A percentile compares a stretch with the other conserved stretches of the same genome.
phyloP scores from a whole-genome alignment of 208 protist species.

The Giardia duodenalis region DNA sequence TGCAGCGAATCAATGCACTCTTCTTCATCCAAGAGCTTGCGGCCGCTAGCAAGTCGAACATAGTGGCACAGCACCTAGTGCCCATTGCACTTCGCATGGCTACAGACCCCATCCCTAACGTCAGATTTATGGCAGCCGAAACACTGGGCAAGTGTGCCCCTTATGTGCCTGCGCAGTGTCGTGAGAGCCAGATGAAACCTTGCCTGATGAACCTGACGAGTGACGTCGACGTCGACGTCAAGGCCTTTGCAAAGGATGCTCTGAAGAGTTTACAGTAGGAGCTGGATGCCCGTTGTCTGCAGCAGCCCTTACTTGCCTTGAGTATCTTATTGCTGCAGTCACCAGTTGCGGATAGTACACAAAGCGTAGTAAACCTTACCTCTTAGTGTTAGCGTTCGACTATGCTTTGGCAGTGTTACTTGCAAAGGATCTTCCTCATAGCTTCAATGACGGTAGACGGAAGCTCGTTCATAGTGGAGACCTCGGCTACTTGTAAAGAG shows the following conservation, averaged over 20 bases:
- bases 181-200: not conserved
- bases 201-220: not conserved
- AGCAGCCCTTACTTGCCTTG: not conserved
- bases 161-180: not conserved
- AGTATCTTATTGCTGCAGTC: not conserved
- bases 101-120: not conserved
- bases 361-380: not conserved
- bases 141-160: not conserved
- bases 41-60: too few species aligned
- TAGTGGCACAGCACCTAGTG: not conserved
- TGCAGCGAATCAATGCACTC: conserved; percentile 10
- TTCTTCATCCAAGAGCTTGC: not conserved
- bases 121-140: conserved; percentile 24
- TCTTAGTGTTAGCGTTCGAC: not conserved
- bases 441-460: too few species aligned
- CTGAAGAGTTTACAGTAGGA: not conserved
- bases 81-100: not conserved
- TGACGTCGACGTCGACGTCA: conserved; percentile 8
- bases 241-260: not conserved
- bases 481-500: too few species aligned
- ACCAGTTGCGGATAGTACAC: not conserved
- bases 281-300: not conserved
- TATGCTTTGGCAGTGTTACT: not conserved
- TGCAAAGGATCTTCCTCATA: not conserved
- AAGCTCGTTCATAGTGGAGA: too few species aligned